Percentiles rank a stretch among this genome's conserved stretches.
Evolutionary conservation across 1,139 yeast genomes (phyloP).

Genomic region (Kodamaea anthophila): DNA sequence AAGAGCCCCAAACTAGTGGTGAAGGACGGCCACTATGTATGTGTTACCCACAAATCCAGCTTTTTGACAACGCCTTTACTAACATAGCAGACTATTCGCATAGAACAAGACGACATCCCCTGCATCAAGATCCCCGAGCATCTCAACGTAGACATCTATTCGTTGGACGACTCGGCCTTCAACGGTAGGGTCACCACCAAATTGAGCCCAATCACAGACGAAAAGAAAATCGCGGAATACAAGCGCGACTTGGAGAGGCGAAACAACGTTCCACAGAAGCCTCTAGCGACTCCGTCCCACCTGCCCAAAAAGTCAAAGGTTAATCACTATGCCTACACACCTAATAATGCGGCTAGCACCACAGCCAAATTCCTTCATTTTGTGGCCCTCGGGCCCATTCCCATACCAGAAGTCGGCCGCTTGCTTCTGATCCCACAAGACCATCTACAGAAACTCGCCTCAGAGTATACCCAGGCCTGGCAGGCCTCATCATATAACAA

Average conservation of each 20-base stretch:
- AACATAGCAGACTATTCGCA: slow-evolving; percentile 22
- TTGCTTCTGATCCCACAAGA: slow-evolving; percentile 8
- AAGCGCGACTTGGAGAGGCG: slow-evolving; percentile 9
- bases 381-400: slow-evolving; percentile 37
- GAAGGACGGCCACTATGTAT: slow-evolving; percentile 29
- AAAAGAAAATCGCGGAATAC: slow-evolving; percentile 23
- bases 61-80: too few species aligned
- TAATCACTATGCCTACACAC: slow-evolving; percentile 5
- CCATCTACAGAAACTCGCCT: slow-evolving; percentile 6
- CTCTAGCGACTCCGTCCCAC: not conserved
- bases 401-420: slow-evolving; percentile 13
- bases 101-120: slow-evolving; percentile 27
- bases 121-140: slow-evolving; percentile 32
- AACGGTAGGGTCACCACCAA: slow-evolving; percentile 30
- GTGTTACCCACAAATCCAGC: too few species aligned
- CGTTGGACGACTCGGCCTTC: slow-evolving; percentile 14
- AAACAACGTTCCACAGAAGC: not conserved
- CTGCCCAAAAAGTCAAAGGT: slow-evolving; percentile 3
- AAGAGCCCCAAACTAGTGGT: slow-evolving; percentile 29
- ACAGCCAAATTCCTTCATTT: slow-evolving; percentile 26
- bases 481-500: slow-evolving; percentile 27
- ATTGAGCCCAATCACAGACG: slow-evolving; percentile 28
- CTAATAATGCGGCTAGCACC: slow-evolving; percentile 6
- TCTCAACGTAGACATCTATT: slow-evolving; percentile 32
- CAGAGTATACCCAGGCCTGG: slow-evolving; percentile 25